These are phyloP conservation scores for Paramyrothecium roridum DNA, from an alignment of 2,329 filamentous ascomycete species.

Conservation along the genomic window DNA sequence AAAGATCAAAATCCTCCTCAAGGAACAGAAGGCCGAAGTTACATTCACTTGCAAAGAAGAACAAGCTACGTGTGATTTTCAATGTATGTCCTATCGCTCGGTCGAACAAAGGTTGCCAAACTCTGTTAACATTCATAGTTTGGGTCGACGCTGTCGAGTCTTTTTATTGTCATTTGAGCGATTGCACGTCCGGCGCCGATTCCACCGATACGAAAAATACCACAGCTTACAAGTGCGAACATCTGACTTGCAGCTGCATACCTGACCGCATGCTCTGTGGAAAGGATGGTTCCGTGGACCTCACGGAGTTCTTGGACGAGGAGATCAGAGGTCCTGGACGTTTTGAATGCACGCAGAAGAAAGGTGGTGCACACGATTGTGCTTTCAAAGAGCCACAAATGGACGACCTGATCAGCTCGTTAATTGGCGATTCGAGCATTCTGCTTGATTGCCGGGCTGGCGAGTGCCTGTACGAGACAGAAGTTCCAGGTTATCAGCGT, in stretches of 20 bases:
- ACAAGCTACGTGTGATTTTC: conserved; percentile 81
- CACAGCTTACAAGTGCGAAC: conserved; percentile 80
- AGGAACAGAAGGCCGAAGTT: conserved; percentile 82
- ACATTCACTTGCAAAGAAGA: conserved; percentile 87
- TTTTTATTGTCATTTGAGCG: conserved; percentile 89
- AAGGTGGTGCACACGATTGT: conserved; percentile 64
- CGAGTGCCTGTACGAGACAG: conserved; percentile 89
- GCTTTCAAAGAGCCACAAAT: conserved; percentile 88
- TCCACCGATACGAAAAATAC: conserved; percentile 70
- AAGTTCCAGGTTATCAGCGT: conserved; percentile 85
- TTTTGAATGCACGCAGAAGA: conserved; percentile 69
- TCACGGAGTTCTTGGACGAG: conserved; percentile 81
- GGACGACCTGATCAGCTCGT: conserved; percentile 80
- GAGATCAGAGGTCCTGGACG: conserved; percentile 83
- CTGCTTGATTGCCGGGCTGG: conserved; percentile 77
- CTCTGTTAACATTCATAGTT: conserved; percentile 47
- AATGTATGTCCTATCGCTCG: conserved; percentile 60
- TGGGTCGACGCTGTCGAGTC: conserved; percentile 95
- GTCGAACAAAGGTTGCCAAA: background rate
- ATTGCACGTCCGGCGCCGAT: conserved; percentile 71
- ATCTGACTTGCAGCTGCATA: conserved; percentile 84
- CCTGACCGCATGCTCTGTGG: conserved; percentile 92
- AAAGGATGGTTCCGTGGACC: conserved; percentile 85
- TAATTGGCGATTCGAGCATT: conserved; percentile 93
- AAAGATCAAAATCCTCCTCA: conserved; percentile 85